A percentile compares a stretch with the other conserved stretches of the same genome.
Conservation (phyloP, 768 basidiomycete species). For the Boletus eberwhitei region DNA sequence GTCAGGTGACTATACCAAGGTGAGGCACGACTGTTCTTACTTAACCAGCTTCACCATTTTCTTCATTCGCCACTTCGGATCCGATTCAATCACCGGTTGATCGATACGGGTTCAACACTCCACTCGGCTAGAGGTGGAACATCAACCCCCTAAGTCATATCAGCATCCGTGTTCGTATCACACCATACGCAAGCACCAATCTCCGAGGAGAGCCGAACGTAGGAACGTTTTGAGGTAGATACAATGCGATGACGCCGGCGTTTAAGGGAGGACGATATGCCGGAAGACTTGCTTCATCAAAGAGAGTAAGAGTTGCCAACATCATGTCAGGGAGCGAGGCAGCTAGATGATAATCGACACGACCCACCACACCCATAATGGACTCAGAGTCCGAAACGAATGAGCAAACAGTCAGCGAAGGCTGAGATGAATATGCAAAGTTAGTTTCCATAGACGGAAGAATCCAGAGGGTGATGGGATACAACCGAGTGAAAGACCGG, state of each 20-base stretch:
- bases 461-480: neutral
- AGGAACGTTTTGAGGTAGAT: neutral
- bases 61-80: neutral
- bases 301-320: neutral
- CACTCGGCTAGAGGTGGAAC: neutral
- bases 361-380: neutral
- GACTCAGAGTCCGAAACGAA: neutral
- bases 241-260: neutral
- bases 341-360: neutral
- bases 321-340: neutral
- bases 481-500: neutral
- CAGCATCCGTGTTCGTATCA: constrained; percentile 2
- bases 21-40: neutral
- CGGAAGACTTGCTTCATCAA: neutral
- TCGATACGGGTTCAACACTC: neutral
- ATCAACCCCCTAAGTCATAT: neutral
- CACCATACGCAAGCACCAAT: neutral
- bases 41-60: neutral
- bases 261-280: neutral
- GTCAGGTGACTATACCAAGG: neutral
- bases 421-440: neutral
- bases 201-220: neutral
- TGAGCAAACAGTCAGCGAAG: neutral
- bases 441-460: neutral
- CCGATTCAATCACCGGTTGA: constrained; percentile 8